Evolutionary conservation across 805 yeast species (phyloP).

Genomic region (Candida sithepensis): DNA sequence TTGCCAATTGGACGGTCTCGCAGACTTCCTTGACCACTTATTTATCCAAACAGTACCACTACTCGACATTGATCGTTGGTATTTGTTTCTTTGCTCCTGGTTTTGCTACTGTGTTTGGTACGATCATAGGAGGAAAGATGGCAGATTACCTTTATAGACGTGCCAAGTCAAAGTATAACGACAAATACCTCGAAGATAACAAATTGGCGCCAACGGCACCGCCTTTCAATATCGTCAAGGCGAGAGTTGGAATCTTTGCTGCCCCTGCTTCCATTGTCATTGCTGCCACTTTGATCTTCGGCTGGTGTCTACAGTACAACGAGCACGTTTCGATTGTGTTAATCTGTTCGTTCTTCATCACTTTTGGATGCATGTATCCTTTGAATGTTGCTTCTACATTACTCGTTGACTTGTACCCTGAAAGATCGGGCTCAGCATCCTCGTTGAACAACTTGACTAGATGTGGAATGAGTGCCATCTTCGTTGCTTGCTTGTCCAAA

Average conservation of each 20-base stretch:
- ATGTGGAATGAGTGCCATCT: conserved; percentile 69
- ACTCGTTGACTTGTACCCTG: conserved; percentile 73
- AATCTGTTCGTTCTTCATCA: conserved; percentile 52
- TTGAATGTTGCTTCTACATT: conserved; percentile 60
- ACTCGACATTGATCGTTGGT: conserved; percentile 58
- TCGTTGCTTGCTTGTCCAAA: conserved; percentile 60
- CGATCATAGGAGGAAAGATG: conserved; percentile 53
- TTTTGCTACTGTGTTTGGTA: conserved; percentile 57
- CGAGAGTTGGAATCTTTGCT: conserved; percentile 48
- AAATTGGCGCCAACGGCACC: conserved; percentile 16
- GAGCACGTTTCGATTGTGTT: conserved; percentile 53
- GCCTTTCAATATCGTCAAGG: conserved; percentile 50
- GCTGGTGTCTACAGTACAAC: conserved; percentile 63
- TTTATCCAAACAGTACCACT: conserved; percentile 46
- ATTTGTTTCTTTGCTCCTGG: conserved; percentile 75
- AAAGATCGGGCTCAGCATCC: conserved; percentile 66
- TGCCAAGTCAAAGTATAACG: conserved; percentile 29
- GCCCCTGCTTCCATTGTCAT: conserved; percentile 39
- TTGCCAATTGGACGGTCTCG: conserved; percentile 66
- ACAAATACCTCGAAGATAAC: conserved; percentile 21
- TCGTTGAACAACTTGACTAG: conserved; percentile 70
- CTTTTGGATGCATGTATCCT: conserved; percentile 56
- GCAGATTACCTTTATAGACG: conserved; percentile 49
- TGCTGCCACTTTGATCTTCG: conserved; percentile 48
- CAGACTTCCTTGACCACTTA: conserved; percentile 62